These are phyloP conservation scores for Mycogone perniciosa DNA, from an alignment of 2,329 filamentous ascomycete species.

Conservation along the genomic window DNA sequence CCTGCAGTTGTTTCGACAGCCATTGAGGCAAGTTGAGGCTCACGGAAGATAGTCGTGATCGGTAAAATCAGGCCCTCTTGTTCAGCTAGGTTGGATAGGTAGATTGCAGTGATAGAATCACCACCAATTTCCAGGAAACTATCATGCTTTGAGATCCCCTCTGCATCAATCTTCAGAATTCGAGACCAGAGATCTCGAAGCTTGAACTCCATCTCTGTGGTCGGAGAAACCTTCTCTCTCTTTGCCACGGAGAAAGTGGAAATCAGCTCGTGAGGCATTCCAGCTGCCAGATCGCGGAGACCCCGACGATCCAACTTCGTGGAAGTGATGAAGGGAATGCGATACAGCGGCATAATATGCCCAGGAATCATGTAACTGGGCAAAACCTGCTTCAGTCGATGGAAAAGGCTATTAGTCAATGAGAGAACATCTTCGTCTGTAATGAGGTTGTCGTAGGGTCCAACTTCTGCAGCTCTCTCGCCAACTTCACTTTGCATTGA, in stretches of 20 bases:
- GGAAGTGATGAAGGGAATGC: background rate
- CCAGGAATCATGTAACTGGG: background rate
- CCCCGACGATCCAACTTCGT: background rate
- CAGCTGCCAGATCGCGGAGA: background rate
- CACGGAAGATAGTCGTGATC: constrained; percentile 12
- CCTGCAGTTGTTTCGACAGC: no score
- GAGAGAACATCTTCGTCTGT: background rate
- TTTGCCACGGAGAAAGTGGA: background rate
- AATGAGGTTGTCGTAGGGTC: background rate
- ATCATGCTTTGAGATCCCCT: constrained; percentile 22
- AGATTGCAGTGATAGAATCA: constrained; percentile 21
- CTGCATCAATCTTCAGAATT: background rate
- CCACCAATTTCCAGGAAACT: constrained; percentile 12
- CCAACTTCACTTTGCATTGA: background rate
- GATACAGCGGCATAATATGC: background rate
- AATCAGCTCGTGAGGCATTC: background rate
- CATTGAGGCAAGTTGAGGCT: background rate
- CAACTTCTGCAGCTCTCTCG: background rate
- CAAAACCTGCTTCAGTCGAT: background rate
- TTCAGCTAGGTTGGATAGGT: constrained; percentile 9
- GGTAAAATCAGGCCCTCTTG: constrained; percentile 3
- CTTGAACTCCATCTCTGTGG: background rate
- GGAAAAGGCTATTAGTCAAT: background rate
- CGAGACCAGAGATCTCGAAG: background rate
- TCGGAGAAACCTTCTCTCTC: background rate